A percentile compares a stretch with the other conserved stretches of the same genome.
Conservation (phyloP, 768 basidiomycete genomes). For the Auricularia heimuer region DNA sequence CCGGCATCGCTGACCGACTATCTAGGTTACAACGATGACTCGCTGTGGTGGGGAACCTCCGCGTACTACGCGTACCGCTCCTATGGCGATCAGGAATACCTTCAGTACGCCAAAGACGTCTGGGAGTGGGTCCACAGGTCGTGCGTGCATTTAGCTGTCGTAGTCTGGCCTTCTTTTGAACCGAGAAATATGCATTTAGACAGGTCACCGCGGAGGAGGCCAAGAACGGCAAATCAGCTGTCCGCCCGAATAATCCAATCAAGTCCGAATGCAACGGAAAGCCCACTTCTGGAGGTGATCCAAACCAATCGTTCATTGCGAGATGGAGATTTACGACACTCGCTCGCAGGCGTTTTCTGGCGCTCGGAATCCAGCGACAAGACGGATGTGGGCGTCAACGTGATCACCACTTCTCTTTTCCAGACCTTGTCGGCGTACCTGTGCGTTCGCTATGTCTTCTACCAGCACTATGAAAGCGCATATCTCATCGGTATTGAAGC, state of each 20-base stretch:
- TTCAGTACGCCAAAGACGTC: conserved; percentile 21
- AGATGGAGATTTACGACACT: too few relatives aligned
- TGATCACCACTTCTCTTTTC: conserved; percentile 13
- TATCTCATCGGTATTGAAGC: conserved; percentile 13
- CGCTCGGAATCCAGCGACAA: conserved; percentile 34
- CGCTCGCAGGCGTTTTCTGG: conserved; percentile 36
- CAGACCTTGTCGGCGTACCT: neutral
- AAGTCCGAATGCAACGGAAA: conserved; percentile 35
- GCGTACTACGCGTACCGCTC: conserved; percentile 39
- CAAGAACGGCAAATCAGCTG: conserved; percentile 26
- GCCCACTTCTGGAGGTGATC: conserved; percentile 42
- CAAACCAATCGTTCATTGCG: neutral
- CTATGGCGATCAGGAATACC: conserved; percentile 32
- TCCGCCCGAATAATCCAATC: conserved; percentile 31
- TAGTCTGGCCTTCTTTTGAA: neutral
- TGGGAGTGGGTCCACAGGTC: conserved; percentile 32
- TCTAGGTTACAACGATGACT: neutral
- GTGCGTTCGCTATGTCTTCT: neutral
- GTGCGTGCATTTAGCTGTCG: conserved; percentile 20
- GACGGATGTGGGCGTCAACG: conserved; percentile 40
- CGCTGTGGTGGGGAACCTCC: conserved; percentile 43
- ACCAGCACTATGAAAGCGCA: neutral
- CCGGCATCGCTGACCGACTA: neutral
- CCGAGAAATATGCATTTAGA: conserved; percentile 15
- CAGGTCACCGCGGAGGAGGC: conserved; percentile 35